These are phyloP conservation scores for Gossypium turneri DNA, from an alignment of 345 rosid genomes.

Conservation along the genomic window DNA sequence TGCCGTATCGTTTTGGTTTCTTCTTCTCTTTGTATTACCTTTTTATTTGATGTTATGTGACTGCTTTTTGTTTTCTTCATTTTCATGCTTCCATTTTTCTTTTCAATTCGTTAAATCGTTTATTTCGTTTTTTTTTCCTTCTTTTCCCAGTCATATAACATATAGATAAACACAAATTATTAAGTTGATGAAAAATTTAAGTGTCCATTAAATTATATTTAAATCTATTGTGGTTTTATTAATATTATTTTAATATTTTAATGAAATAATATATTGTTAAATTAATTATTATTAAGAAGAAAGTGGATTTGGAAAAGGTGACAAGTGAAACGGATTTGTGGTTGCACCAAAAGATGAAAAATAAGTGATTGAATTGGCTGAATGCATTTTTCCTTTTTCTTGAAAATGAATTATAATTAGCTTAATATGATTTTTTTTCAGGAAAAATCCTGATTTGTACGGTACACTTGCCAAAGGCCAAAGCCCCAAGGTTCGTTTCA, in stretches of 20 bases:
- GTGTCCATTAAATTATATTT: not conserved
- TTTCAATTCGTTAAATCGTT: not conserved
- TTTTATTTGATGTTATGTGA: not conserved
- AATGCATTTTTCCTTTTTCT: not conserved
- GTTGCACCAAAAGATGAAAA: not conserved
- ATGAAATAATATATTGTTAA: too few relatives aligned
- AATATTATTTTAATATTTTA: not conserved
- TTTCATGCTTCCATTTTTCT: not conserved
- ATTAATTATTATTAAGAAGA: not conserved
- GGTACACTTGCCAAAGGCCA: constrained; percentile 67
- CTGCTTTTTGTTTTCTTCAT: not conserved
- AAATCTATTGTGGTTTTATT: not conserved
- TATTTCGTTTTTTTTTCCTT: too few relatives aligned
- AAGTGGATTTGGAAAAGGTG: not conserved
- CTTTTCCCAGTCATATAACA: too few relatives aligned
- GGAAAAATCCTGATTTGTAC: constrained; percentile 61
- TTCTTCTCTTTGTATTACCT: not conserved
- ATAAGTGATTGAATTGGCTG: not conserved
- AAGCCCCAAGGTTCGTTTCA: constrained; percentile 66
- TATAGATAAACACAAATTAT: too few relatives aligned
- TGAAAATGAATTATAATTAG: not conserved
- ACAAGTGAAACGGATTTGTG: not conserved
- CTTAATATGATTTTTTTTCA: constrained; percentile 23
- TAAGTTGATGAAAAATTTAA: too few relatives aligned
- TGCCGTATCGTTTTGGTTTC: not conserved